Percentiles rank a stretch among this genome's conserved stretches.
Conservation (phyloP, 2,329 filamentous ascomycete species). For the Neocucurbitaria cava region DNA sequence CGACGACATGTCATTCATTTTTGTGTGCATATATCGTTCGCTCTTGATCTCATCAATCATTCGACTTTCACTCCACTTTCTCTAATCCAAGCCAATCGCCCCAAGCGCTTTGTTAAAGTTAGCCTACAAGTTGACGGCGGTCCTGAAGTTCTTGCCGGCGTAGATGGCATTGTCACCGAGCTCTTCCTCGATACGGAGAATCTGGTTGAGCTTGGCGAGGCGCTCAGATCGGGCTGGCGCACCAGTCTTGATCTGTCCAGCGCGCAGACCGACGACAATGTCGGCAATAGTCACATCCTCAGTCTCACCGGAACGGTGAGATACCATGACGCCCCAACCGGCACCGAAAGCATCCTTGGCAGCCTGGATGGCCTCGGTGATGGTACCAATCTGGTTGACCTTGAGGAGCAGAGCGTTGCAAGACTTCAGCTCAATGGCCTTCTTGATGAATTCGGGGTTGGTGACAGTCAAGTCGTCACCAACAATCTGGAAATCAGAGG, state of each 20-base stretch:
- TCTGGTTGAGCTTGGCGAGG: constrained; percentile 99
- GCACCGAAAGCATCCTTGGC: constrained; percentile 96
- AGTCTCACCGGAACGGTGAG: constrained; percentile 98
- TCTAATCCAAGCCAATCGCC: constrained; percentile 3
- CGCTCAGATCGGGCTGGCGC: constrained; percentile 90
- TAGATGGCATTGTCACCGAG: constrained; percentile 84
- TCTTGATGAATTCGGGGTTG: constrained; percentile 99
- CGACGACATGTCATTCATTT: constrained; percentile 15
- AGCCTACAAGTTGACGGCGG: constrained; percentile 73
- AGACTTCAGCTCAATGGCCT: constrained; percentile 98
- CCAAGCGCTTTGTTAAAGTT: neutral
- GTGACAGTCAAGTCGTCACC: constrained; percentile 99
- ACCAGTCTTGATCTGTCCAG: constrained; percentile 79
- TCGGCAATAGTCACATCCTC: constrained; percentile 99
- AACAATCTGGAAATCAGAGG: constrained; percentile 96
- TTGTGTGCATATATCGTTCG: constrained; percentile 16
- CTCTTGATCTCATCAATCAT: constrained; percentile 15
- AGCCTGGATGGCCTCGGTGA: constrained; percentile 98
- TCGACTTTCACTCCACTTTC: constrained; percentile 11
- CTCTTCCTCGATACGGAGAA: constrained; percentile 99
- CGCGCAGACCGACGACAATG: constrained; percentile 93
- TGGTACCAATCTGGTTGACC: constrained; percentile 99
- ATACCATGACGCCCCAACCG: constrained; percentile 99
- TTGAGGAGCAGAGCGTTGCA: constrained; percentile 98
- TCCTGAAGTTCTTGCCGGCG: constrained; percentile 92